These are phyloP conservation scores for Helicostylum pulchrum DNA, from an alignment of 192 early-diverging fungal species.

Conservation along the genomic window DNA sequence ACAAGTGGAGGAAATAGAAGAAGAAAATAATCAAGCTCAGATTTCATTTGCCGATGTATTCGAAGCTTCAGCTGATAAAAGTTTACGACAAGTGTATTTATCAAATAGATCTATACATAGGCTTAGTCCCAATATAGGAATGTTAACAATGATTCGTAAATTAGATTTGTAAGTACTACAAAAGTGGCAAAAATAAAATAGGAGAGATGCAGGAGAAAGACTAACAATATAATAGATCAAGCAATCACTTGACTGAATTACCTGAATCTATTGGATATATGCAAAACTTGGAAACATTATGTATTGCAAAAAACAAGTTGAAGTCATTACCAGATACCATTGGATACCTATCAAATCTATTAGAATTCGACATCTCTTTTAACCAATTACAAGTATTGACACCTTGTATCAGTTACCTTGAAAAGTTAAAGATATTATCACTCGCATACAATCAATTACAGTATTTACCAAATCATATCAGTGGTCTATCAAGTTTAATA, in stretches of 20 bases:
- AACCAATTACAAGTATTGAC: conserved; percentile 67
- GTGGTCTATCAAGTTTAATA: conserved; percentile 54
- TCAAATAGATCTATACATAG: conserved; percentile 51
- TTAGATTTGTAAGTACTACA: conserved; percentile 66
- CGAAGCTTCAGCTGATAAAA: not conserved
- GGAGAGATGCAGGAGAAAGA: conserved; percentile 12
- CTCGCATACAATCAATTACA: conserved; percentile 58
- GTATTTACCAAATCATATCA: conserved; percentile 63
- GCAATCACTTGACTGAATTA: conserved; percentile 65
- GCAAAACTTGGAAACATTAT: conserved; percentile 57
- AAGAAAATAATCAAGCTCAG: not conserved
- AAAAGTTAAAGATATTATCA: conserved; percentile 59
- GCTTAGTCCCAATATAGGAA: conserved; percentile 66
- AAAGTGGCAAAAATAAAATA: not conserved
- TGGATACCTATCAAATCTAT: conserved; percentile 61
- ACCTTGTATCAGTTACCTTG: conserved; percentile 53
- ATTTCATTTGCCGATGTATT: conserved; percentile 1
- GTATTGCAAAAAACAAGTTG: conserved; percentile 62
- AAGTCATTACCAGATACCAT: conserved; percentile 65
- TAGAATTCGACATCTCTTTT: conserved; percentile 58
- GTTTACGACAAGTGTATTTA: conserved; percentile 45
- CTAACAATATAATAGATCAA: no score
- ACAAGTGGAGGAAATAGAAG: not conserved
- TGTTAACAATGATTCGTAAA: conserved; percentile 54
- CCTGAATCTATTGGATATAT: conserved; percentile 76